phyloP scores from a whole-genome alignment of 1,284 basidiomycete species.

The Rhodotorula sp. region DNA sequence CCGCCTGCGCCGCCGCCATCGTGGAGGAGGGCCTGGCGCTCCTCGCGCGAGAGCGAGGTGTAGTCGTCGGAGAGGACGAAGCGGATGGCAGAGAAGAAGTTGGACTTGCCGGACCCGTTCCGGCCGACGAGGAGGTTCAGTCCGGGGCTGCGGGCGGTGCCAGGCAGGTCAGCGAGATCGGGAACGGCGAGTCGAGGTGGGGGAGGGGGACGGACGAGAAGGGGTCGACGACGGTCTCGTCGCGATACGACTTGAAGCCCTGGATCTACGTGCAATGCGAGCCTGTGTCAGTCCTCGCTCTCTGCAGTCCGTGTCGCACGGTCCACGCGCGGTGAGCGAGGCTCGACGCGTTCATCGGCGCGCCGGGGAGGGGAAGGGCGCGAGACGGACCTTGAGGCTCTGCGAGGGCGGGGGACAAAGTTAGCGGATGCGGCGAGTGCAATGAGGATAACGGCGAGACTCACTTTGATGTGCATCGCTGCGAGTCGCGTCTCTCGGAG shows the following conservation, averaged over 20 bases:
- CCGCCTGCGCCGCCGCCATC: conserved; percentile 62
- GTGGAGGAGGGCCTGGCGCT: conserved; percentile 86
- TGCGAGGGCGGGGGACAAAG: not conserved
- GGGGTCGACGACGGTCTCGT: conserved; percentile 60
- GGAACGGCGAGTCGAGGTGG: conserved; percentile 1
- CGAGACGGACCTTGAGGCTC: conserved; percentile 25
- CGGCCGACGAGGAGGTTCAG: conserved; percentile 94
- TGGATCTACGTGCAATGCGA: conserved; percentile 64
- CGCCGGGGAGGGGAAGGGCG: not conserved
- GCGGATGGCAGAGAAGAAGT: conserved; percentile 79
- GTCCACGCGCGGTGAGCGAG: not conserved
- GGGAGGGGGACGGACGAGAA: conserved; percentile 47
- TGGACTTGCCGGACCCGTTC: conserved; percentile 94
- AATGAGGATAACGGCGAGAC: not conserved
- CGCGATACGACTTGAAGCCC: conserved; percentile 93
- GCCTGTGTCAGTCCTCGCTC: not conserved
- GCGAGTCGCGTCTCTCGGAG: not conserved
- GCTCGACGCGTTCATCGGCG: not conserved
- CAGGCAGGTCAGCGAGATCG: not conserved
- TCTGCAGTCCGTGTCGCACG: not conserved
- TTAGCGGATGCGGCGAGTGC: not conserved
- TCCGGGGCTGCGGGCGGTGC: conserved; percentile 62
- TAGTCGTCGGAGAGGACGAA: conserved; percentile 98
- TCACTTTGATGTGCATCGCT: conserved; percentile 11
- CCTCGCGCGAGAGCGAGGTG: conserved; percentile 90